Evolutionary conservation across 257 asterid genomes (phyloP).

Genomic region (Galeopsis tetrahit): DNA sequence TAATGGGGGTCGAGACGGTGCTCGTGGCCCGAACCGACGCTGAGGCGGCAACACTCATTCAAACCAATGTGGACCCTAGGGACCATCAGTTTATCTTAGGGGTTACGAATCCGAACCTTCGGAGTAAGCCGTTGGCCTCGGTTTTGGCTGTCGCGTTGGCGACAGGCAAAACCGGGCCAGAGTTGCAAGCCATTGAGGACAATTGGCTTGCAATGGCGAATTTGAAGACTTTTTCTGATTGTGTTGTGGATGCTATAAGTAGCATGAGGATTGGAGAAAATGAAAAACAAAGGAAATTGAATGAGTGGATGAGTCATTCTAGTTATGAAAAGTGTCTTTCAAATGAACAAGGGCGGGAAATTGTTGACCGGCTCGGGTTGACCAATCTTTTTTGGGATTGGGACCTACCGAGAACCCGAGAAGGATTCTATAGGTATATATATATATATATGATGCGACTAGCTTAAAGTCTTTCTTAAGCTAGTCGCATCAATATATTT

Average conservation of each 20-base stretch:
- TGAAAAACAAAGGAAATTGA: slow-evolving; percentile 77
- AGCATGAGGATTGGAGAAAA: slow-evolving; percentile 51
- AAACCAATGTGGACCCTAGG: slow-evolving; percentile 83
- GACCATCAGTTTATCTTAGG: slow-evolving; percentile 93
- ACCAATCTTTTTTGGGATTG: slow-evolving; percentile 81
- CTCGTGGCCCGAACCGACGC: slow-evolving; percentile 93
- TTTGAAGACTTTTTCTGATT: slow-evolving; percentile 75
- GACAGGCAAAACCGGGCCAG: slow-evolving; percentile 76
- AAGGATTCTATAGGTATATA: slow-evolving; percentile 72
- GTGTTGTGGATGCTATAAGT: slow-evolving; percentile 73
- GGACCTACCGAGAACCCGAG: slow-evolving; percentile 94
- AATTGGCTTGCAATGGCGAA: slow-evolving; percentile 76
- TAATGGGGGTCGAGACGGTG: slow-evolving; percentile 94
- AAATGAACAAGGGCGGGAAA: slow-evolving; percentile 68
- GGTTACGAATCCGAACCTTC: slow-evolving; percentile 67
- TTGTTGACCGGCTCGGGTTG: slow-evolving; percentile 68
- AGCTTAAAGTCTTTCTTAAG: too few relatives aligned
- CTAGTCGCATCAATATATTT: too few relatives aligned
- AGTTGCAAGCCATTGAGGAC: slow-evolving; percentile 85
- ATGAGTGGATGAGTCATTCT: slow-evolving; percentile 74
- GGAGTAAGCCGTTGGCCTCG: slow-evolving; percentile 72
- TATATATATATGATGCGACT: too few relatives aligned
- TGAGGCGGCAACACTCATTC: slow-evolving; percentile 85
- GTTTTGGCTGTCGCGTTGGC: slow-evolving; percentile 76
- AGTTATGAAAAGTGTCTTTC: slow-evolving; percentile 72